Evolutionary conservation across 2,329 filamentous ascomycete genomes (phyloP).

Genomic region (Trichoderma pleuroti): DNA sequence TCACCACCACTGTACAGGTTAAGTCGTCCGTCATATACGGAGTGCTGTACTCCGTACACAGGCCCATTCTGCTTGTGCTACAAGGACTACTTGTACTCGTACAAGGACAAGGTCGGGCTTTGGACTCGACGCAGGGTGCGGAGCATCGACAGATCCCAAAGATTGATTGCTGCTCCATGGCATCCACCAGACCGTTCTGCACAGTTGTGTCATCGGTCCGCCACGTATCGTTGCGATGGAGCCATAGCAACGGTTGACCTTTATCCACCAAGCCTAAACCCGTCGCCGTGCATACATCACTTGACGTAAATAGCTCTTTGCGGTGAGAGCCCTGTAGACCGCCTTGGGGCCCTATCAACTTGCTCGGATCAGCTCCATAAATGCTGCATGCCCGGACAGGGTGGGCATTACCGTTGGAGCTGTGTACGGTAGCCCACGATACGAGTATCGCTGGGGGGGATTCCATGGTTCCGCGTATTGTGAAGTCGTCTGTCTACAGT

Average conservation of each 20-base stretch:
- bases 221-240: slow-evolving; percentile 11
- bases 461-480: background rate
- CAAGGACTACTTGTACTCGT: background rate
- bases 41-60: background rate
- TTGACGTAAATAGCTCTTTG: background rate
- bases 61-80: background rate
- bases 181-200: slow-evolving; percentile 4
- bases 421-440: background rate
- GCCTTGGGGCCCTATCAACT: background rate
- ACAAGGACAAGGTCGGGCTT: background rate
- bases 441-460: background rate
- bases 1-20: background rate
- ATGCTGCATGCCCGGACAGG: background rate
- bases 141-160: slow-evolving; percentile 1
- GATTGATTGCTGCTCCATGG: slow-evolving; percentile 8
- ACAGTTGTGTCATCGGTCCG: slow-evolving; percentile 9
- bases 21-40: background rate
- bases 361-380: slow-evolving; percentile 6
- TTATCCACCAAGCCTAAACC: background rate
- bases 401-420: background rate
- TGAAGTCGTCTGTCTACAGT: background rate
- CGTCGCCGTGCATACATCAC: background rate
- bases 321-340: slow-evolving; percentile 8
- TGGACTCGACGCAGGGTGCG: background rate
- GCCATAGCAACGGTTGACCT: slow-evolving; percentile 2